A percentile compares a stretch with the other conserved stretches of the same genome.
These are phyloP conservation scores for Allium cepa DNA, from an alignment of 106 monocot genomes.

Conservation along the genomic window DNA sequence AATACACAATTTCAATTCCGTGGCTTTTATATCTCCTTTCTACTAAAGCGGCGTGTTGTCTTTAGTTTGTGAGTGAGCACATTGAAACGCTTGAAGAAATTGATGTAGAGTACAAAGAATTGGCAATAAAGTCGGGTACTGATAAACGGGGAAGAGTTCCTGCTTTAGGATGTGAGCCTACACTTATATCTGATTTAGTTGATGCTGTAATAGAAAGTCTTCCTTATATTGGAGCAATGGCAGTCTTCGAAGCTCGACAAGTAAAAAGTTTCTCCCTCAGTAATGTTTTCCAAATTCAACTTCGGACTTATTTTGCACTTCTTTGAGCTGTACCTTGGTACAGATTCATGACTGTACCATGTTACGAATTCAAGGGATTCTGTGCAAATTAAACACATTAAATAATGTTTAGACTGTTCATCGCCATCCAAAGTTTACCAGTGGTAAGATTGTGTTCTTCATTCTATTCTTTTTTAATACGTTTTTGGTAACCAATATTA, in stretches of 20 bases:
- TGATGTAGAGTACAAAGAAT: constrained; percentile 96
- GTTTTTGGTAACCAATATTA: too few species aligned
- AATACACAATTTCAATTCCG: not conserved
- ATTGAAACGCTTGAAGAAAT: constrained; percentile 99
- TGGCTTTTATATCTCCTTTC: not conserved
- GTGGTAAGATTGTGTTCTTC: too few species aligned
- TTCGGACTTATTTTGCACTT: too few species aligned
- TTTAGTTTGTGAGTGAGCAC: constrained; percentile 97
- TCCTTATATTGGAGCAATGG: constrained; percentile 99
- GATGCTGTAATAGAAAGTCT: constrained; percentile 98
- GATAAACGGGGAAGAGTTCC: constrained; percentile 93
- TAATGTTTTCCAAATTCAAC: too few species aligned
- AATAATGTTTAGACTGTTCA: too few species aligned
- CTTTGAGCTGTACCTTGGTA: too few species aligned
- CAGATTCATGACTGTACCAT: too few species aligned
- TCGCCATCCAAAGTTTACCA: too few species aligned
- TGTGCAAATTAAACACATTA: too few species aligned
- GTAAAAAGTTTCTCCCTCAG: constrained; percentile 41
- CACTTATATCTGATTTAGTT: constrained; percentile 87
- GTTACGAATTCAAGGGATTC: too few species aligned
- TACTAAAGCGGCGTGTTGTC: not conserved
- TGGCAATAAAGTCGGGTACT: constrained; percentile 80
- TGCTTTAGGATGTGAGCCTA: constrained; percentile 90
- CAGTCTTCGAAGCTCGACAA: constrained; percentile 94
- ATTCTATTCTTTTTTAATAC: too few species aligned